A percentile compares a stretch with the other conserved stretches of the same genome.
Evolutionary conservation across 2,329 filamentous ascomycete species (phyloP).

Genomic region (Epichloe scottii): DNA sequence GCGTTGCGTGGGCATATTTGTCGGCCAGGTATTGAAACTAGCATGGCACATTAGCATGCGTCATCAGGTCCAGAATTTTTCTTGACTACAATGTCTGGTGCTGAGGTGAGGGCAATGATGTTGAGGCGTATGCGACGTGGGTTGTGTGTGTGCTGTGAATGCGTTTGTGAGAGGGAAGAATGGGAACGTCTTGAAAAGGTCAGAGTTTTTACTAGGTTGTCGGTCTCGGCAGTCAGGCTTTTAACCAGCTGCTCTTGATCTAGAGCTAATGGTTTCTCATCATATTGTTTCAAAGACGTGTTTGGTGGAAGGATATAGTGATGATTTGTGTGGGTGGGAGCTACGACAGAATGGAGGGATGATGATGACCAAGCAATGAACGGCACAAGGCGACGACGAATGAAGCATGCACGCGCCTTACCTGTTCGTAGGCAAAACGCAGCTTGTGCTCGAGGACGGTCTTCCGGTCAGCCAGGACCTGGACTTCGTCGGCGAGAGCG

Average conservation of each 20-base stretch:
- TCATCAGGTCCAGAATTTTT: neutral
- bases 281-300: constrained; percentile 17
- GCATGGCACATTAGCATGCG: constrained; percentile 13
- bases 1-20: constrained; percentile 52
- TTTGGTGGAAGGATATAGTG: constrained; percentile 5
- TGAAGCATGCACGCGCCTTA: constrained; percentile 24
- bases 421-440: constrained; percentile 54
- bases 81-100: neutral
- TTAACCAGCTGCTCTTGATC: constrained; percentile 55
- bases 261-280: constrained; percentile 59
- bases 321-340: neutral
- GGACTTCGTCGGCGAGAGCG: constrained; percentile 51
- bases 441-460: constrained; percentile 55
- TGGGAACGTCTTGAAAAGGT: constrained; percentile 10
- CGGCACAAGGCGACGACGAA: neutral
- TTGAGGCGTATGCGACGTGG: neutral
- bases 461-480: constrained; percentile 49
- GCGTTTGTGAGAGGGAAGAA: constrained; percentile 2
- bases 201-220: constrained; percentile 29
- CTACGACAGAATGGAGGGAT: constrained; percentile 1
- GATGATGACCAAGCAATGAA: neutral
- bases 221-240: constrained; percentile 43
- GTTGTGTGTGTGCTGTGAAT: neutral
- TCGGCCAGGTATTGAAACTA: constrained; percentile 54
- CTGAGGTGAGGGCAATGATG: neutral